These are phyloP conservation scores for Priceomyces castillae DNA, from an alignment of 805 yeast species.

Conservation along the genomic window DNA sequence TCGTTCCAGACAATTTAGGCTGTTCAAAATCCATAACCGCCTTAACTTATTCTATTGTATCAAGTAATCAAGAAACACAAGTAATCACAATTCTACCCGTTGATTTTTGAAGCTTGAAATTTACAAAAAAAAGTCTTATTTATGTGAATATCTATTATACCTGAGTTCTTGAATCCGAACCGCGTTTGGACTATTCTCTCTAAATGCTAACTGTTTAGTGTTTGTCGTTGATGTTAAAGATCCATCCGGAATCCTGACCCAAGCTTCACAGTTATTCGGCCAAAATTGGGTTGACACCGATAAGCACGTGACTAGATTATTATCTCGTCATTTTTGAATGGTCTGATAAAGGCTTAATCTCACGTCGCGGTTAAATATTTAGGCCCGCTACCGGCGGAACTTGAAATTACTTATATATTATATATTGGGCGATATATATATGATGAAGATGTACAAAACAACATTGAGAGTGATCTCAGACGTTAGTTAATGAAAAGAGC, in stretches of 20 bases:
- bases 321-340: constrained; percentile 1
- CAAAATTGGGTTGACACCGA: neutral
- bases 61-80: neutral
- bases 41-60: neutral
- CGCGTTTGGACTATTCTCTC: too few relatives aligned
- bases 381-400: too few relatives aligned
- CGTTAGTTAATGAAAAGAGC: neutral
- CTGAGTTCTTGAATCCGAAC: neutral
- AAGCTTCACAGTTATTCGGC: neutral
- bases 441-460: too few relatives aligned
- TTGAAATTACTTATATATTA: too few relatives aligned
- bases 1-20: constrained; percentile 6
- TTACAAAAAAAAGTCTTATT: neutral
- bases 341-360: neutral
- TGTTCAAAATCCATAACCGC: constrained; percentile 13
- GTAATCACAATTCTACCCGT: neutral
- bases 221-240: too few relatives aligned
- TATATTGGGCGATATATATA: too few relatives aligned
- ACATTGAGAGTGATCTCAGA: too few relatives aligned
- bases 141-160: neutral
- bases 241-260: too few relatives aligned
- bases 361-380: too few relatives aligned
- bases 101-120: neutral
- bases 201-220: too few relatives aligned
- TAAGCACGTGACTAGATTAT: constrained; percentile 3